These are phyloP conservation scores for Fragaria nilgerrensis DNA, from an alignment of 306 rosid genomes.

Conservation along the genomic window DNA sequence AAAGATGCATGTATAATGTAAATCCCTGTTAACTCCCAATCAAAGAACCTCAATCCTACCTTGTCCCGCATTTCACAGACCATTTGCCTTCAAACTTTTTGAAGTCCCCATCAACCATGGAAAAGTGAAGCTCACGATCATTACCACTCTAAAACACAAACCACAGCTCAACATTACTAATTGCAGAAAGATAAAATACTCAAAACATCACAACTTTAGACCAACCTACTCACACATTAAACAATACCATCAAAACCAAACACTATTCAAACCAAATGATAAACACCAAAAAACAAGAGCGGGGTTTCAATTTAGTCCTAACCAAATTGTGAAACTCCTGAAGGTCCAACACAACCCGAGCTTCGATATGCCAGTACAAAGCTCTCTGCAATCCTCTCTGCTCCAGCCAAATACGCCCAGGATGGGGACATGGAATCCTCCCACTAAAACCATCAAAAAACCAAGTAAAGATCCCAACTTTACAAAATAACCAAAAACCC, in stretches of 20 bases:
- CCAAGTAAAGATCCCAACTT: constrained; percentile 2
- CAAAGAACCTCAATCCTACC: constrained; percentile 43
- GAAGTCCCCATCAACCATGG: constrained; percentile 98
- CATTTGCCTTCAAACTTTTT: constrained; percentile 97
- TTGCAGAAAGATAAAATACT: not conserved
- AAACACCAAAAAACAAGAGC: not conserved
- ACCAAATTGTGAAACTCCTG: constrained; percentile 65
- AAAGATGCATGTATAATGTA: constrained; percentile 9
- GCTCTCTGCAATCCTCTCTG: constrained; percentile 94
- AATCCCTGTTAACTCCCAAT: constrained; percentile 18
- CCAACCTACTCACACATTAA: not conserved
- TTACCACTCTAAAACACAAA: constrained; percentile 49
- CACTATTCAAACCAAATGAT: not conserved
- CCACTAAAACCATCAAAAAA: constrained; percentile 42
- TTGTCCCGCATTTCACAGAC: constrained; percentile 72
- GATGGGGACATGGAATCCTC: constrained; percentile 83
- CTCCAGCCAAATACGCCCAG: constrained; percentile 87
- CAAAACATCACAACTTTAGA: not conserved
- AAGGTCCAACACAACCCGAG: constrained; percentile 96
- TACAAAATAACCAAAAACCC: not conserved
- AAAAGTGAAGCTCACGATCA: constrained; percentile 82
- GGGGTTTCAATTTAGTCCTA: constrained; percentile 26
- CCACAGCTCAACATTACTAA: not conserved
- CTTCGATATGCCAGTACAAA: constrained; percentile 97
- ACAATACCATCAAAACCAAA: constrained; percentile 10